phyloP scores from a whole-genome alignment of 768 basidiomycete genomes.

The Paxillus involutus region DNA sequence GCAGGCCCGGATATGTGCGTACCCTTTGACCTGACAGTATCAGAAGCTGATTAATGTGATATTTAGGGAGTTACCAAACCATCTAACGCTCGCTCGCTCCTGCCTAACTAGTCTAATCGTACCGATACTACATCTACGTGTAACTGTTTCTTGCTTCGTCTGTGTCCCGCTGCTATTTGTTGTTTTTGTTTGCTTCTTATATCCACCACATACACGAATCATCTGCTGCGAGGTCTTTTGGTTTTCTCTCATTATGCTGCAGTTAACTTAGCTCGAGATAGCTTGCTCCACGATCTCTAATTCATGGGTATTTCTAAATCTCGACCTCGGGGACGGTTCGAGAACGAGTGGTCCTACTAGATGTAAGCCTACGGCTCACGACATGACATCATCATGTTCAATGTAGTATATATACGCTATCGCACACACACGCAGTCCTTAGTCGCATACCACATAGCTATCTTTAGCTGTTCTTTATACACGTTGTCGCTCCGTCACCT shows the following conservation, averaged over 20 bases:
- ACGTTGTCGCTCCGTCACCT: too few species aligned
- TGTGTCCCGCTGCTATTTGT: constrained; percentile 12
- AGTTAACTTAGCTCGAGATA: not conserved
- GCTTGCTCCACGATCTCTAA: constrained; percentile 1
- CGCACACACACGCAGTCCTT: too few species aligned
- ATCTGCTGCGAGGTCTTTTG: constrained; percentile 3
- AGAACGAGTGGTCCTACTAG: too few species aligned
- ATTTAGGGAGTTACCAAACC: constrained; percentile 31
- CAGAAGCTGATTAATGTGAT: constrained; percentile 5
- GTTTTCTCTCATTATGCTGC: constrained; percentile 1
- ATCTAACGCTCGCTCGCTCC: constrained; percentile 12
- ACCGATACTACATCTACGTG: constrained; percentile 21
- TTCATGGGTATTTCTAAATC: not conserved
- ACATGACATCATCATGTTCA: too few species aligned
- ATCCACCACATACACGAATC: constrained; percentile 25
- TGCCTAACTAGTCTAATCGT: constrained; percentile 6
- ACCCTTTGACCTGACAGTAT: not conserved
- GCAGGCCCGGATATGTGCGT: constrained; percentile 67
- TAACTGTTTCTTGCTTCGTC: constrained; percentile 29
- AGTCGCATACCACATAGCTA: too few species aligned
- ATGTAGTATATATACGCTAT: too few species aligned
- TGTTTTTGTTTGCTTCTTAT: not conserved
- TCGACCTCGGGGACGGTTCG: not conserved
- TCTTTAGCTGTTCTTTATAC: too few species aligned
- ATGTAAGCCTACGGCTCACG: too few species aligned